Conservation (phyloP, 257 asterid species). For the Sherardia arvensis region DNA sequence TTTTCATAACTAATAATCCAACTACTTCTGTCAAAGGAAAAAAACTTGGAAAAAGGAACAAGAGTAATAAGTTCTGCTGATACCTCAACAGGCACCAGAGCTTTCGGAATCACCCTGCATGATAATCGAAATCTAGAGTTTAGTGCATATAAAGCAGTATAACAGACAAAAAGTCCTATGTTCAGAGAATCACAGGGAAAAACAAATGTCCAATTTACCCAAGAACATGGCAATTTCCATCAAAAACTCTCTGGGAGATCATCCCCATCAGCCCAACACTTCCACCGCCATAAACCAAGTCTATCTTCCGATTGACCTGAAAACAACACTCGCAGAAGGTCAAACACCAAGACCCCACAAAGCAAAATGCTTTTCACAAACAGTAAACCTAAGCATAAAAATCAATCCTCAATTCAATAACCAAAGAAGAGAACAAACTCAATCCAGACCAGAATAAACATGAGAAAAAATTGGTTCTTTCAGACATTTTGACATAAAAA, state of each 20-base stretch:
- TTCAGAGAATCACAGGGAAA: not conserved
- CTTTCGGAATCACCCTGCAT: conserved; percentile 95
- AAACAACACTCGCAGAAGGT: conserved; percentile 15
- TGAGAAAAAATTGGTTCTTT: not conserved
- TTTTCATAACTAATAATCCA: not conserved
- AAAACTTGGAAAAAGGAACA: not conserved
- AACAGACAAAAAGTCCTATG: not conserved
- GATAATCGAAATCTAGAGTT: conserved; percentile 17
- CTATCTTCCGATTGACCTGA: conserved; percentile 82
- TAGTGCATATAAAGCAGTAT: not conserved
- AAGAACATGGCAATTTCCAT: conserved; percentile 95
- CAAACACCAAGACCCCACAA: conserved; percentile 9
- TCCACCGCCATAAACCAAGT: conserved; percentile 97
- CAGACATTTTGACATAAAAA: conserved; percentile 7
- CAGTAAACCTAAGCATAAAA: conserved; percentile 9
- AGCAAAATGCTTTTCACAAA: not conserved
- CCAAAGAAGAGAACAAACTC: conserved; percentile 1
- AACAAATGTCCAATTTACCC: conserved; percentile 43
- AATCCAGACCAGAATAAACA: conserved; percentile 12
- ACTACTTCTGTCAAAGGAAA: not conserved
- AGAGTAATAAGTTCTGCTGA: not conserved
- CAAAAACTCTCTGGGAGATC: conserved; percentile 71
- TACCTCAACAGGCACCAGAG: conserved; percentile 97
- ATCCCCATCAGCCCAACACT: conserved; percentile 96
- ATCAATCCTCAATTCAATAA: conserved; percentile 4